phyloP scores from a whole-genome alignment of 164 flowering plant species.

The Magnolia sinica region DNA sequence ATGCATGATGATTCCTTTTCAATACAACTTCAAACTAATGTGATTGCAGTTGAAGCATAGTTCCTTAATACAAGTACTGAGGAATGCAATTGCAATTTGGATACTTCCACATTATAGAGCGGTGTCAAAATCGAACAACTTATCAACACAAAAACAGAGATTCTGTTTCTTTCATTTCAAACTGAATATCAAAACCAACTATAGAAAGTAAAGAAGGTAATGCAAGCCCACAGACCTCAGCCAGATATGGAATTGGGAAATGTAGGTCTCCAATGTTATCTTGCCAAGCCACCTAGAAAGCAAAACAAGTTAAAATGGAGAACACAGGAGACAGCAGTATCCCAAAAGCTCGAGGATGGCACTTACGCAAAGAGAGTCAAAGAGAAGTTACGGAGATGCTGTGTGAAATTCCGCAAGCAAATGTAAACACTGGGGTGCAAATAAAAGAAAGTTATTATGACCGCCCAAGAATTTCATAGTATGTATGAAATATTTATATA shows the following conservation, averaged over 20 bases:
- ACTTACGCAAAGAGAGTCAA: constrained; percentile 93
- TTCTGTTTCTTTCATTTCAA: not conserved
- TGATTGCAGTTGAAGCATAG: not conserved
- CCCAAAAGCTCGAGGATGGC: not conserved
- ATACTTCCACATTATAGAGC: not conserved
- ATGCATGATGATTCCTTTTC: not conserved
- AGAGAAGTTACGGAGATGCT: constrained; percentile 77
- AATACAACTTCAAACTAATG: not conserved
- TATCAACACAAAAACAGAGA: not conserved
- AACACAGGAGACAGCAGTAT: not conserved
- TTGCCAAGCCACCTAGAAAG: constrained; percentile 92
- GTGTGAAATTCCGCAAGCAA: constrained; percentile 88
- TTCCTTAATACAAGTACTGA: not conserved
- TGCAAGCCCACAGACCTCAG: constrained; percentile 55
- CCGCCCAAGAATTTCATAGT: constrained; percentile 6
- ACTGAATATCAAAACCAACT: not conserved
- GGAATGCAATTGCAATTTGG: not conserved
- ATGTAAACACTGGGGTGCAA: constrained; percentile 74
- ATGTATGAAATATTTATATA: not conserved
- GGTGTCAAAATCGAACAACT: not conserved
- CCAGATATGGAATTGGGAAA: constrained; percentile 99
- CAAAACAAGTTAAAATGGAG: not conserved
- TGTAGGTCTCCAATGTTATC: constrained; percentile 94
- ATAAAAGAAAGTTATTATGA: constrained; percentile 1
- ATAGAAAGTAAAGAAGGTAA: not conserved